These are phyloP conservation scores for Aegilops bicornis DNA, from an alignment of 176 grass and related monocot genomes.

Conservation along the genomic window DNA sequence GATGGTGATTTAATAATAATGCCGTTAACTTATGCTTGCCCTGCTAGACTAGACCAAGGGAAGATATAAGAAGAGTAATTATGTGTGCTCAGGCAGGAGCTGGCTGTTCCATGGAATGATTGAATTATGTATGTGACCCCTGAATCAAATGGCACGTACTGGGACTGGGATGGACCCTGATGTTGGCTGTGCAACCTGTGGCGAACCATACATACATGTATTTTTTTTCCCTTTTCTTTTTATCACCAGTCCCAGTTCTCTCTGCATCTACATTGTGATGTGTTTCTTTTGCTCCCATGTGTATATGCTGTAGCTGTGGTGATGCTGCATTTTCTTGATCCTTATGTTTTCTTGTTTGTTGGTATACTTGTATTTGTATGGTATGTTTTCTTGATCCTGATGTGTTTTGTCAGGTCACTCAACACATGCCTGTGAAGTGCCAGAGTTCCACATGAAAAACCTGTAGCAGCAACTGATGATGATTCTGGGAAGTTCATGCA, in stretches of 20 bases:
- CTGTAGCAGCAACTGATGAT: not conserved
- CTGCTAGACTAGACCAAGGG: slow-evolving; percentile 1
- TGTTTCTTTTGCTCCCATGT: not conserved
- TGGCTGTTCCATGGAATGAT: not conserved
- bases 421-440: not conserved
- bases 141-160: not conserved
- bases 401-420: not conserved
- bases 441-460: not conserved
- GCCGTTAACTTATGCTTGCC: not conserved
- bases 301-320: not conserved
- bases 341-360: not conserved
- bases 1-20: slow-evolving; percentile 22
- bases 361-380: not conserved
- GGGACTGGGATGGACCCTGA: not conserved
- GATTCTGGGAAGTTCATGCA: not conserved
- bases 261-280: not conserved
- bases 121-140: not conserved
- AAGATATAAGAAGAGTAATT: not conserved
- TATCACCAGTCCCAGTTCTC: not conserved
- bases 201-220: not conserved
- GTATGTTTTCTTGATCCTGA: not conserved
- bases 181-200: not conserved
- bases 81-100: not conserved
- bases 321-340: not conserved
- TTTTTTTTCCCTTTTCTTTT: not conserved